These are phyloP conservation scores for Cystoisospora suis DNA, from an alignment of 169 alveolate species.

Conservation along the genomic window DNA sequence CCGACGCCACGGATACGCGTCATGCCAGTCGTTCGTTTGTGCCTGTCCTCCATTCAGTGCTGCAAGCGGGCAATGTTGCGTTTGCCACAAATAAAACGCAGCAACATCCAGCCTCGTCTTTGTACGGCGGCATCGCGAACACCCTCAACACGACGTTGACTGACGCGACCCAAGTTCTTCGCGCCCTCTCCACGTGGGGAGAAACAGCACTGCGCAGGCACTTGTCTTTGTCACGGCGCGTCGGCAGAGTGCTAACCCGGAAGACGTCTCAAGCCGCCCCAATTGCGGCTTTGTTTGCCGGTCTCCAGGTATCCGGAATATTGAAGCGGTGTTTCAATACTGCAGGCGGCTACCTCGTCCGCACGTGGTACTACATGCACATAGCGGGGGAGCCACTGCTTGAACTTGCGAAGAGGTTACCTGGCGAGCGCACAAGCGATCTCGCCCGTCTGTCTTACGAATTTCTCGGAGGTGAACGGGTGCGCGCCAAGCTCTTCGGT, in stretches of 20 bases:
- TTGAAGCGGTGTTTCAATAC: slow-evolving; percentile 17
- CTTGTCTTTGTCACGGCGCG: neutral
- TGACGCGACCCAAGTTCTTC: neutral
- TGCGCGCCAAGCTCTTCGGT: neutral
- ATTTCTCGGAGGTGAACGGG: neutral
- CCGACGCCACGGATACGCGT: too few species aligned
- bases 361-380: slow-evolving; percentile 33
- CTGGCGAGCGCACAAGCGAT: neutral
- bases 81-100: neutral
- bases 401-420: neutral
- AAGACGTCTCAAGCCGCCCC: neutral
- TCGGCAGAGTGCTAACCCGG: neutral
- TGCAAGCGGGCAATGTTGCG: neutral
- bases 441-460: neutral
- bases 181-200: neutral
- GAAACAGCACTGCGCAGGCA: neutral
- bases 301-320: neutral
- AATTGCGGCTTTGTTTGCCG: neutral
- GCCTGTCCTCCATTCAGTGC: too few species aligned
- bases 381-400: neutral
- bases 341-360: neutral
- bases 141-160: neutral
- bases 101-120: neutral
- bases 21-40: too few species aligned
- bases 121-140: slow-evolving; percentile 24